phyloP scores from a whole-genome alignment of 169 alveolate genomes.

The Eimeria sp. region DNA sequence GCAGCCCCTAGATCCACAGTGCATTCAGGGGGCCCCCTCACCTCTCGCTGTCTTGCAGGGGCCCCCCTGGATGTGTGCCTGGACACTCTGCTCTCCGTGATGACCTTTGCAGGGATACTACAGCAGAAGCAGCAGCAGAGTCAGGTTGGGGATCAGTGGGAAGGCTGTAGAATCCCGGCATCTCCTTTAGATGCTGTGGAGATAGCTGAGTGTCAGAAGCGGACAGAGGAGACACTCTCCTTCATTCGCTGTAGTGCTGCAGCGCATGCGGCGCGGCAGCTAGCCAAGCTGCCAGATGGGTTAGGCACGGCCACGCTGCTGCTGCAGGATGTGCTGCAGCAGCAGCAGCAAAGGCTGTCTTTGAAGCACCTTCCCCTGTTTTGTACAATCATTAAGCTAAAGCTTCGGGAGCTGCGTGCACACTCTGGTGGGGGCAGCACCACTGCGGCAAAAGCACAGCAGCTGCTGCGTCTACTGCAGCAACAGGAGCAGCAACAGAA shows the following conservation, averaged over 20 bases:
- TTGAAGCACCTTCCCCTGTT: not conserved
- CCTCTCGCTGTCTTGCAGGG: not conserved
- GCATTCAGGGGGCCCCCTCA: not conserved
- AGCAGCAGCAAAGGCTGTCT: not conserved
- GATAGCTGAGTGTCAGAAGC: too few species aligned
- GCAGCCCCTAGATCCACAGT: too few species aligned
- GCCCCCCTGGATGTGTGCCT: not conserved
- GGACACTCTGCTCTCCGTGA: not conserved
- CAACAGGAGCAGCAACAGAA: not conserved
- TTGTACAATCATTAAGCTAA: slow-evolving; percentile 12
- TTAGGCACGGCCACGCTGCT: slow-evolving; percentile 1
- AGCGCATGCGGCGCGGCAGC: slow-evolving; percentile 7
- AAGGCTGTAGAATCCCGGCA: not conserved
- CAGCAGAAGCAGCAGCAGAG: not conserved
- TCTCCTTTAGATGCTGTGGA: not conserved
- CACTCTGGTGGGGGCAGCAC: not conserved
- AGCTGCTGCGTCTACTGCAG: slow-evolving; percentile 1
- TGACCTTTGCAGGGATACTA: not conserved
- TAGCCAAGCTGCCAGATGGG: not conserved
- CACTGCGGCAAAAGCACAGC: not conserved
- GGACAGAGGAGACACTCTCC: too few species aligned
- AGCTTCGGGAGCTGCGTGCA: not conserved
- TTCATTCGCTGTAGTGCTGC: not conserved
- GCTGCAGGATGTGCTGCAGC: slow-evolving; percentile 35
- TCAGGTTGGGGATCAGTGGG: not conserved